These are phyloP conservation scores for Silene uniflora DNA, from an alignment of 148 eudicot species.

Conservation along the genomic window DNA sequence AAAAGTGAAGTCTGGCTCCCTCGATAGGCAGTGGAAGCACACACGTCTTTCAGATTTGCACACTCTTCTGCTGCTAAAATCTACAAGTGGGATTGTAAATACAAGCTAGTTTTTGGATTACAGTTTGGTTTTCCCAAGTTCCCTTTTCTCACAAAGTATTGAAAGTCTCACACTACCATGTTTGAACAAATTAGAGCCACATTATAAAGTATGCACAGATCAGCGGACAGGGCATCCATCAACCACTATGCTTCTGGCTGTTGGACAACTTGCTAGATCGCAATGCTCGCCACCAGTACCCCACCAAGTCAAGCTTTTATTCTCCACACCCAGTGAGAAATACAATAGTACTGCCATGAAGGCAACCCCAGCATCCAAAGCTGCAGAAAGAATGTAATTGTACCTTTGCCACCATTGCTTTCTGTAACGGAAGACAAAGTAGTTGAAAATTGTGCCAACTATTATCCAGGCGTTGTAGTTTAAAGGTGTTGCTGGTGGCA, in stretches of 20 bases:
- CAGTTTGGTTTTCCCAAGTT: slow-evolving; percentile 5
- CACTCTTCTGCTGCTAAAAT: not conserved
- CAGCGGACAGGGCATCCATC: slow-evolving; percentile 60
- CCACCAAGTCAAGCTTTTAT: slow-evolving; percentile 74
- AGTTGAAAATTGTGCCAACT: slow-evolving; percentile 84
- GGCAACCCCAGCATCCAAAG: slow-evolving; percentile 95
- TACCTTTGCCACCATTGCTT: slow-evolving; percentile 98
- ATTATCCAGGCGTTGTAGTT: slow-evolving; percentile 87
- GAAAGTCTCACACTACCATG: slow-evolving; percentile 7
- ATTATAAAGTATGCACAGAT: slow-evolving; percentile 14
- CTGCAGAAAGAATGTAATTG: slow-evolving; percentile 87
- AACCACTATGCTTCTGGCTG: slow-evolving; percentile 69
- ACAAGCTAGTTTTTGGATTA: not conserved
- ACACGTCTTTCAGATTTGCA: not conserved
- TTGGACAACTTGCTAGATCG: slow-evolving; percentile 72
- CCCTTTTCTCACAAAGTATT: slow-evolving; percentile 4
- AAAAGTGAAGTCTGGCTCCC: not conserved
- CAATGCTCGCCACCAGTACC: slow-evolving; percentile 91
- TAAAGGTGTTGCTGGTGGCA: slow-evolving; percentile 89
- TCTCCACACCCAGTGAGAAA: slow-evolving; percentile 66
- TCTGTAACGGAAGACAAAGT: slow-evolving; percentile 67
- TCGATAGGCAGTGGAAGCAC: not conserved
- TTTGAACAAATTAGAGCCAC: not conserved
- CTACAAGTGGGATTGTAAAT: slow-evolving; percentile 11
- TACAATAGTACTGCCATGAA: slow-evolving; percentile 90